Evolutionary conservation across 2,329 filamentous ascomycete genomes (phyloP), one percentile per base, ranked within the genome.

Genomic region (Cladorrhinum sp.): DNA sequence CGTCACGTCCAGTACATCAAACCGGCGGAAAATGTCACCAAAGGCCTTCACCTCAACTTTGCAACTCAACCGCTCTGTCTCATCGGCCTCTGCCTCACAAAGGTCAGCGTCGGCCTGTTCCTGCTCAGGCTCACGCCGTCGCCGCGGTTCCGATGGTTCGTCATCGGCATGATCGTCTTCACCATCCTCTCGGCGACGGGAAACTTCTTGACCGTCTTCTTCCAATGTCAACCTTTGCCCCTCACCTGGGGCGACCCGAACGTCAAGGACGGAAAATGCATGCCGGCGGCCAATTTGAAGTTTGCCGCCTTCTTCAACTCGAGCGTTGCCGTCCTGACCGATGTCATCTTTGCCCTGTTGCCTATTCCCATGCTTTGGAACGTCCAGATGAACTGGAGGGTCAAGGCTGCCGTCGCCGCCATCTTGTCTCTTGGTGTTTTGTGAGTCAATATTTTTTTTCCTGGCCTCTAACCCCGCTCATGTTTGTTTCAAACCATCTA

Each of bases 41-140:
- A 56, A 2, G 71, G 69, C 0, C 60, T 73, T 4, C 66, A 69
- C 49, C 64, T 72, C 49, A 73, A 73, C 69, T 73, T 73, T 23
- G 66, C 69, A 49, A 73, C 70, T 0, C 71, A 73, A 57, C 71
- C 71, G 2, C 39, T 72, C 21, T 72, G 66, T 16, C 61, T 73
- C 2, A 60, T 71, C n/a, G 65, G 58, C 18, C 59, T 73, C 5
- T 67, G 65, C 39, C 36, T 73, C 14, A 66, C 68, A 10, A 72
- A 73, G 55, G 62, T 72, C 55, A 69, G 69, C 63, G 70, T 73
- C 21, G 71, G 71, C 10, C 24, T 72, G 24, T 73, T 73, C 51
- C 59, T 73, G 7, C 50, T 72, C 61, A 61, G 70, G 7, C 62
- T 72, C 9, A 68, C 66, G 1, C 68, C 69, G 1, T 65, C 67